Conservation (phyloP, 257 asterid genomes). For the Jaltomata sinuosa region DNA sequence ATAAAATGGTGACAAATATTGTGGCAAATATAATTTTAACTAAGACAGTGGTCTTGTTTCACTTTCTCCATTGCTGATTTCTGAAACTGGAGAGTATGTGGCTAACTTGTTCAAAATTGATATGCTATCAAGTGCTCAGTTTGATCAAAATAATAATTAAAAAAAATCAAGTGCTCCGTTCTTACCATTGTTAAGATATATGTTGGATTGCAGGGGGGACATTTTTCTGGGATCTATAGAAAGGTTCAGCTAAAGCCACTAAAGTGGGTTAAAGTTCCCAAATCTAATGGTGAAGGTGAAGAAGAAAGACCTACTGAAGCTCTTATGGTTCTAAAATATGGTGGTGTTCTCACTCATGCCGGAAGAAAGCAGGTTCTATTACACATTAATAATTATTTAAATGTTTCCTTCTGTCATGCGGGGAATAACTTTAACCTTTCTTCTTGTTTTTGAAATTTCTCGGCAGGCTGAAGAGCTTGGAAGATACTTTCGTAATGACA, state of each 20-base stretch:
- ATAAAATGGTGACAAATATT: not conserved
- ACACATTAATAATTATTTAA: not conserved
- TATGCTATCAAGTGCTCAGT: not conserved
- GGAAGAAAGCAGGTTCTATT: constrained; percentile 83
- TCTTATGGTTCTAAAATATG: constrained; percentile 94
- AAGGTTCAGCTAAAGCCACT: constrained; percentile 96
- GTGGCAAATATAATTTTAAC: not conserved
- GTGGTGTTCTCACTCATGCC: constrained; percentile 99
- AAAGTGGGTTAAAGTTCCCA: constrained; percentile 73
- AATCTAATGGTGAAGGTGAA: constrained; percentile 78
- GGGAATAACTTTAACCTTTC: not conserved
- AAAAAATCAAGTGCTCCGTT: not conserved
- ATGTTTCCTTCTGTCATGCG: not conserved
- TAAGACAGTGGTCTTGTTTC: not conserved
- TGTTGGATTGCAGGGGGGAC: constrained; percentile 71
- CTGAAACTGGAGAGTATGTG: not conserved
- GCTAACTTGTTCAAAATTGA: not conserved
- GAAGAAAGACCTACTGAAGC: constrained; percentile 93
- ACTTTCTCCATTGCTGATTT: not conserved
- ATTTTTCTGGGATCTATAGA: constrained; percentile 93
- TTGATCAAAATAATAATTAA: too few species aligned
- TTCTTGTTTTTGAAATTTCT: constrained; percentile 9
- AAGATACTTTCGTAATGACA: constrained; percentile 80
- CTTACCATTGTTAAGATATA: not conserved
- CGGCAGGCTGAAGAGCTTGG: constrained; percentile 97